These are phyloP conservation scores for Mycena citricolor DNA, from an alignment of 1,284 basidiomycete species.

Conservation along the genomic window DNA sequence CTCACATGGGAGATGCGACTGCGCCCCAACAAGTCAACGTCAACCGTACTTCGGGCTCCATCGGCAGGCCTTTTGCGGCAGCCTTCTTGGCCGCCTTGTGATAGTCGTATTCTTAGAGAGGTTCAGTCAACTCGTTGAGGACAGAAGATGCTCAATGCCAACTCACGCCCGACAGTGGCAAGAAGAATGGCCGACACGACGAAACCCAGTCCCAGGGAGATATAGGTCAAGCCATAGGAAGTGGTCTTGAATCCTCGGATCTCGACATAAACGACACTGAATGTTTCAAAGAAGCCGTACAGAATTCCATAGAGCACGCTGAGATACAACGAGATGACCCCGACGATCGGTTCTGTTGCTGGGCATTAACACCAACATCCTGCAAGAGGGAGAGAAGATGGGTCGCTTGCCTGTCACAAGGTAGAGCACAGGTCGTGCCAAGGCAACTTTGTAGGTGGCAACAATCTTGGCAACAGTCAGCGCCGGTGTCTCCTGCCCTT, in stretches of 20 bases:
- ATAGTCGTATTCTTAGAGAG: slow-evolving; percentile 9
- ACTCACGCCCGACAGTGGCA: slow-evolving; percentile 15
- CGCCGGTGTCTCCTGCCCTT: slow-evolving; percentile 10
- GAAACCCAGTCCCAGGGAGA: slow-evolving; percentile 20
- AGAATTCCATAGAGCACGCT: slow-evolving; percentile 19
- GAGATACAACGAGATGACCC: slow-evolving; percentile 19
- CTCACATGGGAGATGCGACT: slow-evolving; percentile 16
- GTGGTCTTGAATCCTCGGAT: slow-evolving; percentile 15
- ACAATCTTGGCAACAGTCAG: slow-evolving; percentile 4
- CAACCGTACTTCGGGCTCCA: slow-evolving; percentile 17
- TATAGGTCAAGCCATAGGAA: slow-evolving; percentile 21
- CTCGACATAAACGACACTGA: slow-evolving; percentile 17
- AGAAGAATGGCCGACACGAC: slow-evolving; percentile 9
- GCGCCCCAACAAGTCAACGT: slow-evolving; percentile 11
- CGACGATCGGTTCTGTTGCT: slow-evolving; percentile 23
- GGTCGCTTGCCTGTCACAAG: slow-evolving; percentile 15
- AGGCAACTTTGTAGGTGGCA: slow-evolving; percentile 6
- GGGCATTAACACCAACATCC: too few species aligned
- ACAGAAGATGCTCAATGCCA: background rate
- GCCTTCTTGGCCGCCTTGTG: slow-evolving; percentile 3
- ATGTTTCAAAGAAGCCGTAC: slow-evolving; percentile 22
- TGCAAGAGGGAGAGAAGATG: too few species aligned
- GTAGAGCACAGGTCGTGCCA: slow-evolving; percentile 15
- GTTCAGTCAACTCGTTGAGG: background rate
- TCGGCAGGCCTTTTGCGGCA: slow-evolving; percentile 8